Evolutionary conservation across 768 basidiomycete species (phyloP).

Genomic region (Coprinopsis sp.): DNA sequence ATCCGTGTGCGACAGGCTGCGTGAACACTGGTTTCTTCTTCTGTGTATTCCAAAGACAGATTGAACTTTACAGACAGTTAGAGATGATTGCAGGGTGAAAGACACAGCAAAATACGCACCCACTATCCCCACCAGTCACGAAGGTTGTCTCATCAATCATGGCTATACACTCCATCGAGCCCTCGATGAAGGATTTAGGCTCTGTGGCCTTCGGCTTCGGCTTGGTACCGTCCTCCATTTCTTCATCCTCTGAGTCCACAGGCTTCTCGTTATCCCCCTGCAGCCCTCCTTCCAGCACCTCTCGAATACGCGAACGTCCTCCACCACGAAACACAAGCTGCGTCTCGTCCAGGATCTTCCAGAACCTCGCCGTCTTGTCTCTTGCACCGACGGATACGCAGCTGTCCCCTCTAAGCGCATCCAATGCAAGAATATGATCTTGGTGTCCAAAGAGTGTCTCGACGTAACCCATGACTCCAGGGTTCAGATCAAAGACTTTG

Average conservation of each 20-base stretch:
- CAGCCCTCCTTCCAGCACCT: conserved; percentile 75
- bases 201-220: conserved; percentile 17
- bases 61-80: conserved; percentile 50
- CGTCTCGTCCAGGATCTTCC: conserved; percentile 94
- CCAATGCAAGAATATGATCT: conserved; percentile 74
- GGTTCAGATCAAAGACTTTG: conserved; percentile 75
- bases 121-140: conserved; percentile 92
- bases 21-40: conserved; percentile 96
- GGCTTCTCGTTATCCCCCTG: conserved; percentile 54
- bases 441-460: conserved; percentile 98
- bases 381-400: conserved; percentile 85
- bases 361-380: conserved; percentile 89
- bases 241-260: conserved; percentile 25
- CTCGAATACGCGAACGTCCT: conserved; percentile 74
- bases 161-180: conserved; percentile 85
- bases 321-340: conserved; percentile 97
- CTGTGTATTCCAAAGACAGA: conserved; percentile 84
- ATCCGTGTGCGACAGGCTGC: conserved; percentile 81
- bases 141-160: conserved; percentile 96
- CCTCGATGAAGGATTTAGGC: conserved; percentile 68
- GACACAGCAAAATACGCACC: conserved; percentile 50
- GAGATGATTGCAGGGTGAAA: background rate
- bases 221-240: conserved; percentile 24
- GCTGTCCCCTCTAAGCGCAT: conserved; percentile 77
- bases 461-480: conserved; percentile 81